Conservation (phyloP, 352 stramenopile genomes). For the Pythium pectinolyticum region DNA sequence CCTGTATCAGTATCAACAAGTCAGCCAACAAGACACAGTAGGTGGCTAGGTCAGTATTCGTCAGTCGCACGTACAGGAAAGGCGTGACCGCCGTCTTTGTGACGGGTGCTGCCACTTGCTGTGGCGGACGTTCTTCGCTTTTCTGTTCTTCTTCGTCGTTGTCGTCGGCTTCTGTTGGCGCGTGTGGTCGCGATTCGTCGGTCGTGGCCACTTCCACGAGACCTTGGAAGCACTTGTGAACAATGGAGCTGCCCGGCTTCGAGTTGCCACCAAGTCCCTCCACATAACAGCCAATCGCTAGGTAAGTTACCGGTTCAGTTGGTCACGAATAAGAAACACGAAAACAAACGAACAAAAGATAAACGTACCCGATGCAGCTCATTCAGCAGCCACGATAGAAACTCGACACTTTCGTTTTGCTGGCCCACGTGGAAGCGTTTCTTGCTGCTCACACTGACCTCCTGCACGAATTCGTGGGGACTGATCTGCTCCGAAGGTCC, state of each 20-base stretch:
- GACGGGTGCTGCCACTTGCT: not conserved
- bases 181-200: conserved; percentile 49
- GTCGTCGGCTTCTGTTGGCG: conserved; percentile 33
- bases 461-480: conserved; percentile 97
- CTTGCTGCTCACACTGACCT: conserved; percentile 93
- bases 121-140: conserved; percentile 14
- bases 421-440: conserved; percentile 95
- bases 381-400: conserved; percentile 97
- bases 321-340: too few species aligned
- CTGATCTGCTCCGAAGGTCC: conserved; percentile 56
- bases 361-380: conserved; percentile 86
- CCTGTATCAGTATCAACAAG: too few species aligned
- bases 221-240: conserved; percentile 97
- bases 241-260: conserved; percentile 90
- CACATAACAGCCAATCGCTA: not conserved
- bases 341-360: conserved; percentile 1
- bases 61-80: conserved; percentile 53
- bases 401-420: conserved; percentile 95
- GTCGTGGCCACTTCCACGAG: conserved; percentile 91
- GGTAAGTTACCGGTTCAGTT: too few species aligned
- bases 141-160: conserved; percentile 27
- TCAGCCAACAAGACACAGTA: not conserved
- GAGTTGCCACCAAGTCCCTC: conserved; percentile 81
- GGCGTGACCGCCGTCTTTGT: conserved; percentile 52
- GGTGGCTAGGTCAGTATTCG: not conserved